Conservation (phyloP, 1,284 basidiomycete genomes). For the Ustilago loliicola region DNA sequence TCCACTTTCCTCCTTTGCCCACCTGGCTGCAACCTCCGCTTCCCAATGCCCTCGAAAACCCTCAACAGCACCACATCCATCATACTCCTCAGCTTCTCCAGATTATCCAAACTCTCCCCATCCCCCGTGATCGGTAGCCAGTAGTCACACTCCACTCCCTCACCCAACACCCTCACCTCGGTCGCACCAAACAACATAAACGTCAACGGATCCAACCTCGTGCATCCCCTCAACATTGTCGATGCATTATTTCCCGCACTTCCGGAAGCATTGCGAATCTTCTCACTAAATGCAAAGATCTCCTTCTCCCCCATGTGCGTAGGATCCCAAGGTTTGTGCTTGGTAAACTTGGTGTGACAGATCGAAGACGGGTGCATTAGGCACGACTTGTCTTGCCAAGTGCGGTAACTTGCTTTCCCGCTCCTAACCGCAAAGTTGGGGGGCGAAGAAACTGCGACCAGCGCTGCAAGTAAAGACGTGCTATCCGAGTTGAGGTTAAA, state of each 20-base stretch:
- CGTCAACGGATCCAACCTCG: constrained; percentile 85
- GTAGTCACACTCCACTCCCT: constrained; percentile 79
- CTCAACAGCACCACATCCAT: constrained; percentile 89
- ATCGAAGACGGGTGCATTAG: constrained; percentile 89
- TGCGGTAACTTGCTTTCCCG: constrained; percentile 81
- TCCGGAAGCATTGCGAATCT: constrained; percentile 81
- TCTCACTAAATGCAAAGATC: constrained; percentile 87
- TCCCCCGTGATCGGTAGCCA: constrained; percentile 88
- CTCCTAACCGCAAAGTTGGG: constrained; percentile 93
- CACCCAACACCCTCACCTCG: constrained; percentile 74
- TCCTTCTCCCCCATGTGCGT: constrained; percentile 76
- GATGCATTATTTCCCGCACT: constrained; percentile 73
- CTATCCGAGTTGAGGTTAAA: constrained; percentile 77
- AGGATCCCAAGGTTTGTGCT: constrained; percentile 71
- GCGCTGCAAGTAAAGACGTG: constrained; percentile 83
- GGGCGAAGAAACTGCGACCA: constrained; percentile 87
- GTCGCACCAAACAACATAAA: constrained; percentile 94
- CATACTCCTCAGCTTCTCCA: constrained; percentile 84
- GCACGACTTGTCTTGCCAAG: constrained; percentile 86
- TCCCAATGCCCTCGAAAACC: constrained; percentile 82
- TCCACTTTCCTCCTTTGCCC: constrained; percentile 6
- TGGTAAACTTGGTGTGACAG: constrained; percentile 80
- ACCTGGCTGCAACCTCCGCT: constrained; percentile 17
- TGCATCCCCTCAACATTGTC: constrained; percentile 78
- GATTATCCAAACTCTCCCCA: constrained; percentile 82